phyloP scores from a whole-genome alignment of 1,284 basidiomycete species.

The Malassezia caprae region DNA sequence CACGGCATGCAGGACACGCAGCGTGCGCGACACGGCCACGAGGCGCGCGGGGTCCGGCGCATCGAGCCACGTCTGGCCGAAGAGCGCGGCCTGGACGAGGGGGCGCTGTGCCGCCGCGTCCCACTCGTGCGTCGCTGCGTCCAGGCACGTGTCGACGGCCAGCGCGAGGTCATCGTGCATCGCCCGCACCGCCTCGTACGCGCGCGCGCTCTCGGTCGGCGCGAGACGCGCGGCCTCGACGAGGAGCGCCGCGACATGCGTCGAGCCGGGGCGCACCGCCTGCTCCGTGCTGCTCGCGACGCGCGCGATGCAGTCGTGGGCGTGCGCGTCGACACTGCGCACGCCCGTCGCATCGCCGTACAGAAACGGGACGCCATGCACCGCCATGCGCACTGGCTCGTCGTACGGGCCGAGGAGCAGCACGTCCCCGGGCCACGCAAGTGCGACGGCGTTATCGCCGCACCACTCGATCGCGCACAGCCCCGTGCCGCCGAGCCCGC shows the following conservation, averaged over 20 bases:
- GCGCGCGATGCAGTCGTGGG: constrained; percentile 83
- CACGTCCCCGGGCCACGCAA: constrained; percentile 70
- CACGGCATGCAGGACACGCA: constrained; percentile 91
- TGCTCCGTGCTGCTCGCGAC: constrained; percentile 49
- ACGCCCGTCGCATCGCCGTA: constrained; percentile 80
- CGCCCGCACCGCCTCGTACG: constrained; percentile 80
- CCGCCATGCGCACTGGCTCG: constrained; percentile 74
- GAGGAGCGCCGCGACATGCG: constrained; percentile 77
- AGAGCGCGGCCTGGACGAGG: constrained; percentile 78
- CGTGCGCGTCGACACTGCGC: constrained; percentile 65
- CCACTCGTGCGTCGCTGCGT: constrained; percentile 86
- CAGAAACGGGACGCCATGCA: constrained; percentile 65
- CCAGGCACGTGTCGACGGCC: constrained; percentile 84
- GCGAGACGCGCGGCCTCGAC: constrained; percentile 87
- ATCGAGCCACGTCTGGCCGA: constrained; percentile 86
- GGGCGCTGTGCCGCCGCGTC: constrained; percentile 78
- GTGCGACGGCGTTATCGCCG: constrained; percentile 82
- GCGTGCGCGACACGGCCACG: constrained; percentile 74
- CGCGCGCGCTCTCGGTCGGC: constrained; percentile 68
- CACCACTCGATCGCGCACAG: constrained; percentile 67
- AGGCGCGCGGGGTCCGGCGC: constrained; percentile 82
- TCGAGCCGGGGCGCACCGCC: constrained; percentile 78
- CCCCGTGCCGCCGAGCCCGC: constrained; percentile 31
- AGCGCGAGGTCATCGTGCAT: constrained; percentile 66
- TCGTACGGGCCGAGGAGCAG: constrained; percentile 84